A percentile compares a stretch with the other conserved stretches of the same genome.
Conservation (phyloP, 1,139 yeast genomes). For the Debaryomycetaceae sp. region DNA sequence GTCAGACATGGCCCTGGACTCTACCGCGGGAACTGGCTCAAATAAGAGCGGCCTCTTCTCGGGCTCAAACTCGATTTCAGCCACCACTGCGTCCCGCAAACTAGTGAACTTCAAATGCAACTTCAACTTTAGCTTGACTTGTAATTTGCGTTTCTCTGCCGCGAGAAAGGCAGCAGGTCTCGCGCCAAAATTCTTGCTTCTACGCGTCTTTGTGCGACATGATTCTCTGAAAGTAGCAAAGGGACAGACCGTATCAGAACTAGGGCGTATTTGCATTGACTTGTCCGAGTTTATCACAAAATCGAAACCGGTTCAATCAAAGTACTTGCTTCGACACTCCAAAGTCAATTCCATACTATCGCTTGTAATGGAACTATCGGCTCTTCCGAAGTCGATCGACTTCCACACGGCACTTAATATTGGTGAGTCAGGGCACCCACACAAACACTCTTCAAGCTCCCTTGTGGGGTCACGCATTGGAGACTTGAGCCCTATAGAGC, state of each 20-base stretch:
- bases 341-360: constrained; percentile 73
- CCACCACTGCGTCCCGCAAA: constrained; percentile 23
- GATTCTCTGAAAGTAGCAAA: constrained; percentile 11
- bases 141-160: constrained; percentile 30
- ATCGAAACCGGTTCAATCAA: constrained; percentile 40
- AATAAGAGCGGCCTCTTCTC: not conserved
- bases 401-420: constrained; percentile 33
- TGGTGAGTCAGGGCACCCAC: constrained; percentile 11
- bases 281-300: constrained; percentile 61
- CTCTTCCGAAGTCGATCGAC: constrained; percentile 32
- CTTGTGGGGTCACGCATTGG: not conserved
- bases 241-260: constrained; percentile 10
- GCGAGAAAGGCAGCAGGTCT: constrained; percentile 26
- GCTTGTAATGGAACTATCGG: constrained; percentile 26
- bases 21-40: not conserved
- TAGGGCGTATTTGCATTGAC: constrained; percentile 63
- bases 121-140: constrained; percentile 26
- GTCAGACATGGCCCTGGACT: constrained; percentile 6
- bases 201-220: constrained; percentile 34
- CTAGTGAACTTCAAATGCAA: constrained; percentile 34
- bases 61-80: constrained; percentile 11
- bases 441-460: not conserved
- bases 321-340: constrained; percentile 64
- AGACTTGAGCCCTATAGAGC: constrained; percentile 29
- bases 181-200: constrained; percentile 24